These are phyloP conservation scores for Torulaspora delbrueckii DNA, from an alignment of 805 yeast species.

Conservation along the genomic window DNA sequence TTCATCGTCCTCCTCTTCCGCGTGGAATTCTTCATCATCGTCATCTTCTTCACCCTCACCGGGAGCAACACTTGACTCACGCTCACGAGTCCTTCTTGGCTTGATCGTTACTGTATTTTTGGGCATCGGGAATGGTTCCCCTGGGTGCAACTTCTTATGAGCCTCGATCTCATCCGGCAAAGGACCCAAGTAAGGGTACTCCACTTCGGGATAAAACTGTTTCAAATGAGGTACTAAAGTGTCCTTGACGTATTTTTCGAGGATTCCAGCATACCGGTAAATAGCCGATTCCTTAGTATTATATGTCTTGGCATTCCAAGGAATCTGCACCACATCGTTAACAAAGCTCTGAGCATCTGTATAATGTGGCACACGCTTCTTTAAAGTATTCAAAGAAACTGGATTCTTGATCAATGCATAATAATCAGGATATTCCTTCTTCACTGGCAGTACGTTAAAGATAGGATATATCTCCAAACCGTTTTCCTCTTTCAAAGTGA, in stretches of 20 bases:
- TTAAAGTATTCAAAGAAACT: constrained; percentile 72
- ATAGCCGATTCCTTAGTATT: constrained; percentile 66
- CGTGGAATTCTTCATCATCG: constrained; percentile 11
- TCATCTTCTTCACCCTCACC: constrained; percentile 14
- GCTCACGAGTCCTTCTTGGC: constrained; percentile 5
- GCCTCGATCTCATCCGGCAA: constrained; percentile 47
- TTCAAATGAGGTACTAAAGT: constrained; percentile 36
- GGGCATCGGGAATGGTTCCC: constrained; percentile 1
- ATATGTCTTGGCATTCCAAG: constrained; percentile 86
- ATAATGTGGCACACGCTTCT: constrained; percentile 56
- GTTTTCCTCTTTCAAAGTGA: constrained; percentile 26
- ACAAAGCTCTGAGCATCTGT: constrained; percentile 62
- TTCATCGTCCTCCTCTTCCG: constrained; percentile 16
- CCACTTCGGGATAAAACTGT: constrained; percentile 33
- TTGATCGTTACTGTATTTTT: constrained; percentile 4
- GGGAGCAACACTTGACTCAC: constrained; percentile 2
- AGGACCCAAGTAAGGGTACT: constrained; percentile 56
- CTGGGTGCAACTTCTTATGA: constrained; percentile 9
- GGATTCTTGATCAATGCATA: constrained; percentile 75
- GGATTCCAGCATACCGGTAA: constrained; percentile 58
- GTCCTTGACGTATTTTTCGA: constrained; percentile 40
- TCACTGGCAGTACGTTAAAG: constrained; percentile 51
- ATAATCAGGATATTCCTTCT: constrained; percentile 67
- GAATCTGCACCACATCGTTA: constrained; percentile 73
- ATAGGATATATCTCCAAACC: constrained; percentile 31